These are phyloP conservation scores for Rhizopogon roseolus DNA, from an alignment of 768 basidiomycete species.

Conservation along the genomic window DNA sequence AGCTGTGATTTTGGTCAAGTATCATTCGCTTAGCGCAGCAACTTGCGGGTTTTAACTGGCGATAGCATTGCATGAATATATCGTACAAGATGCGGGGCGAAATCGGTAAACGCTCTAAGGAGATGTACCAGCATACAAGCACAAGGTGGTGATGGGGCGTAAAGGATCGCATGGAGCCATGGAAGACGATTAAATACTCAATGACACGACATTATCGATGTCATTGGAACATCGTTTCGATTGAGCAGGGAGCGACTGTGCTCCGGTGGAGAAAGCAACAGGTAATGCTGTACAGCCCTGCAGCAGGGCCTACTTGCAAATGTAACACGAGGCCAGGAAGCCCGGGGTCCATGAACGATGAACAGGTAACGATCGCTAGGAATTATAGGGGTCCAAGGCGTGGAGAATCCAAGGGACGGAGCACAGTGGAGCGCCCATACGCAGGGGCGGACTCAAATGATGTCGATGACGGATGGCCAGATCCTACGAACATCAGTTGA, in stretches of 20 bases:
- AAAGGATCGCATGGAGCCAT: neutral
- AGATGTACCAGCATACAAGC: neutral
- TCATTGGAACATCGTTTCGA: neutral
- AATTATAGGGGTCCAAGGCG: neutral
- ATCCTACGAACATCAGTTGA: constrained; percentile 22
- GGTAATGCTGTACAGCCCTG: neutral
- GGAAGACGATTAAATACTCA: neutral
- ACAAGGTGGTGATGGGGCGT: neutral
- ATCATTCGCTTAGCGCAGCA: neutral
- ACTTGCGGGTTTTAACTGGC: neutral
- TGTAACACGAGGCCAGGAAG: neutral
- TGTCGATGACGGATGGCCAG: constrained; percentile 40
- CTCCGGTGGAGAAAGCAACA: neutral
- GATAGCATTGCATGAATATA: neutral
- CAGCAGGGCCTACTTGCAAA: neutral
- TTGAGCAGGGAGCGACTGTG: neutral
- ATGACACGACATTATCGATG: neutral
- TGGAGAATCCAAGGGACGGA: neutral
- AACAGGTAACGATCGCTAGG: neutral
- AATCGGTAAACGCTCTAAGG: neutral
- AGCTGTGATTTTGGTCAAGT: too few species aligned
- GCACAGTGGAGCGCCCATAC: neutral
- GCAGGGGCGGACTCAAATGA: constrained; percentile 22
- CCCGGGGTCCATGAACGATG: neutral
- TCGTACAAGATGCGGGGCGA: neutral